Base-by-base conservation (phyloP, 768 basidiomycete species). In the Xanthoconium purpureum region DNA sequence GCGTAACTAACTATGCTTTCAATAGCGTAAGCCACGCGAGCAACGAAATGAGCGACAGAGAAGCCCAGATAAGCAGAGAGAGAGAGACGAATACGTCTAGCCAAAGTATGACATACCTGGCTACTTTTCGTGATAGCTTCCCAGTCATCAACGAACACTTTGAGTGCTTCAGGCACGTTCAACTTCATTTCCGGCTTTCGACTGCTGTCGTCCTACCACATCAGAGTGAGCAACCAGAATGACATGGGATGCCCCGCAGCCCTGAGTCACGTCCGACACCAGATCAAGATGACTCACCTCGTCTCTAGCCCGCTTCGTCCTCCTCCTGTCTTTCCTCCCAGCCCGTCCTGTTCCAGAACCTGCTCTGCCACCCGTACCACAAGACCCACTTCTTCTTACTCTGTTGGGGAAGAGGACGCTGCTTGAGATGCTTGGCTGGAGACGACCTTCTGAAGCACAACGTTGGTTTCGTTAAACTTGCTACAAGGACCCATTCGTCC, bases 101-200 rank as follows among this genome's bases (percentile, higher is more conserved):
- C 39, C 15, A 42, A 44, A 42, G 18, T 17, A 40, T 38, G 38
- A 59, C 73, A 29, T 55, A 89, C 96, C 82, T 94, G 90, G 63
- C 86, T 85, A 68, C 94, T 91, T 77, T 97, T 98, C 51, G 96
- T 98, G 38, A 98, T 86, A 7, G 87, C 84, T 73, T 98, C 96
- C 97, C 97, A 99, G 63, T 98, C 97, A 24, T 24, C 24, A 24
- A 24, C 4, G 24, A 24, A 24, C 24, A 24, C 24, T 24, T 24
- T 24, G 24, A 24, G 24, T 24, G 2, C 24, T 24, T 24, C 24
- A 4, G n/a, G n/a, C n/a, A n/a, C n/a, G n/a, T n/a, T n/a, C n/a
- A n/a, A n/a, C n/a, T n/a, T n/a, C 4, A 24, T 24, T 24, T 24
- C 24, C 4, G 24, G 24, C 24, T 24, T 24, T 24, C 24, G 24